Conservation (phyloP, 140 eudicot genomes). For the Ambrosia hybrid region DNA sequence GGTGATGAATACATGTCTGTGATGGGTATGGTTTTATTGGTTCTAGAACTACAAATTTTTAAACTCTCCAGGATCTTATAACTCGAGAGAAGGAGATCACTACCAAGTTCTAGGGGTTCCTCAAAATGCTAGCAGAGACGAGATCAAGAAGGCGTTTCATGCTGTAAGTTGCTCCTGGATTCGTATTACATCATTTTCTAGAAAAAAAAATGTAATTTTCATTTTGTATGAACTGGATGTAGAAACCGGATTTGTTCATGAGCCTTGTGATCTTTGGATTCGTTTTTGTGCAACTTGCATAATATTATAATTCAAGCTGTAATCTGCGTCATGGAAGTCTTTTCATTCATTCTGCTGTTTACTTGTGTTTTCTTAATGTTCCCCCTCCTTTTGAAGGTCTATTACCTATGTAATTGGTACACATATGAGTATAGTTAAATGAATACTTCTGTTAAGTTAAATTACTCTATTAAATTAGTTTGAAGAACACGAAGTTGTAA, state of each 20-base stretch:
- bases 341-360: no score
- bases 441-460: background rate
- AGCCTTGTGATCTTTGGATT: slow-evolving; percentile 8
- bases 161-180: slow-evolving; percentile 48
- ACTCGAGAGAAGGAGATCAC: slow-evolving; percentile 49
- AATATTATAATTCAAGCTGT: background rate
- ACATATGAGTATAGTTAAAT: background rate
- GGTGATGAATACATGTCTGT: background rate
- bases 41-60: slow-evolving; percentile 8
- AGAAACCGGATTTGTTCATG: background rate
- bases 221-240: slow-evolving; percentile 3
- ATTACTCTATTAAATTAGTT: background rate
- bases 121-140: slow-evolving; percentile 63
- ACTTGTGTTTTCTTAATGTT: no score
- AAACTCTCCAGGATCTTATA: slow-evolving; percentile 44
- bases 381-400: no score
- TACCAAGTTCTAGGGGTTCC: slow-evolving; percentile 80
- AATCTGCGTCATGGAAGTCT: background rate
- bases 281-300: slow-evolving; percentile 8
- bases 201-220: background rate
- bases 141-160: slow-evolving; percentile 90
- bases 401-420: slow-evolving; percentile 13
- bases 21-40: background rate
- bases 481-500: background rate
- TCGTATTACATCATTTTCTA: slow-evolving; percentile 6